Evolutionary conservation across 177 flowering plant genomes (phyloP), one percentile per base, ranked within the genome.

Genomic region (Telopea speciosissima): DNA sequence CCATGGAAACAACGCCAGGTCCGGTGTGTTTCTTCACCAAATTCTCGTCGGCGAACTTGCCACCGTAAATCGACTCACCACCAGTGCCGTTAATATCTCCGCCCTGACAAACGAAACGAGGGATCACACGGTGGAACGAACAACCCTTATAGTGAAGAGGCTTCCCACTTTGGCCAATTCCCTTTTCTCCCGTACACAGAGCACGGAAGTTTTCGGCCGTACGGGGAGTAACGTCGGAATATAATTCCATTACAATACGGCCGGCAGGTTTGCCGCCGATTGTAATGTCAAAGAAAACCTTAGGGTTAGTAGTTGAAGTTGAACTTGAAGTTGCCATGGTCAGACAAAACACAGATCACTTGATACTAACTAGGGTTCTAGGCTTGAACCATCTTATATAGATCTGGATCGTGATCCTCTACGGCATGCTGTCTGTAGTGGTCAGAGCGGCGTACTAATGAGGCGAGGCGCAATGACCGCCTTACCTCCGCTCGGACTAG

Each of bases 1-100:
- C 96, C 97, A 90, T 92, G 13, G 94, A 90, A 24, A 92, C 72
- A 45, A 84, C 5, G 4, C 96, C 97, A 0, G 75, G 42, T 19
- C 72, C 78, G 7, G 72, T 65, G 62, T 76, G 78, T 72, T 73
- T 79, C 72, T 63, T 63, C 13, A 63, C 58, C 63, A 79, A 79
- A 45, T 79, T 79, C 68, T 79, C 81, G 58, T 79, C 81, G 13
- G 64, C 74, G 62, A 79, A 79, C 66, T 66, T 75, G 59, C 69
- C 63, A 2, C 81, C 81, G 73, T 73, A 73, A 62, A 76, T 79
- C 67, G 81, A 75, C 42, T 79, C 81, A 0, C 78, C 78, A 12
- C 78, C 78, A 13, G 70, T 79, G n/a, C 78, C 76, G 36, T 70
- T 75, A 70, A 75, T 72, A 64, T 79, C 79, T 23, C 81, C 81